Base-by-base conservation (phyloP, 139 green algal species). In the Chlorella sp. region DNA sequence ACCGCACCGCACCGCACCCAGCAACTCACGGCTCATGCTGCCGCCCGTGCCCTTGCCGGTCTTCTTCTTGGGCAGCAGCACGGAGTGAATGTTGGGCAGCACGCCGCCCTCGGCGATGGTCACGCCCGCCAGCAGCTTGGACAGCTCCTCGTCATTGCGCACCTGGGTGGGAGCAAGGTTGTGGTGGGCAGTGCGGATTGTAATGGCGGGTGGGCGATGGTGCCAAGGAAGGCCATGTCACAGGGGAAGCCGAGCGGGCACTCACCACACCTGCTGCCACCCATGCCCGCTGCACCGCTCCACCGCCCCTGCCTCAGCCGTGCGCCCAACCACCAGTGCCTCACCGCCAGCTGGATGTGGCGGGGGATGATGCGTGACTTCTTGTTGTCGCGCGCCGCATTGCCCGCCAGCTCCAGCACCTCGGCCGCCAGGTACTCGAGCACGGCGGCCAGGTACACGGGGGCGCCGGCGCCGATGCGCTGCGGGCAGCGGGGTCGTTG, bases 61-160 rank as follows among this genome's bases (percentile, higher is more conserved):
- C 73, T 77, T 93, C 85, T 94, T 97, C 94, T 98, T 97, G 68
- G 93, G 93, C 74, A 98, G 91, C 51, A 98, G 89, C 30, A 97
- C 93, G 17, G 83, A 88, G 86, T 97, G 94, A 85, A 96, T 97
- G 92, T 97, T 97, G 84, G 94, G 94, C 73, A 97, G 86, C 46
- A 97, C 94, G 90, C 94, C 94, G 76, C 94, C 94, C 41, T 91
- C 68, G 30, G 94, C 91, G 79, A 97, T 97, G 76, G 94, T 97
- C 41, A 96, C 93, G 36, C 82, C 86, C 34, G 89, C 89, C 22
- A 97, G 91, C 81, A 98, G 94, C 93, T 98, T 98, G 93, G 26
- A 58, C 19, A 92, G 88, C 85, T 92, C 89, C 86, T 92, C 89
- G 82, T 92, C 89, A 82, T 92, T 92, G 51, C 89, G 79, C 36